A percentile compares a stretch with the other conserved stretches of the same genome.
phyloP scores from a whole-genome alignment of 75 land plant genomes.

The Ceratopteris richardii region DNA sequence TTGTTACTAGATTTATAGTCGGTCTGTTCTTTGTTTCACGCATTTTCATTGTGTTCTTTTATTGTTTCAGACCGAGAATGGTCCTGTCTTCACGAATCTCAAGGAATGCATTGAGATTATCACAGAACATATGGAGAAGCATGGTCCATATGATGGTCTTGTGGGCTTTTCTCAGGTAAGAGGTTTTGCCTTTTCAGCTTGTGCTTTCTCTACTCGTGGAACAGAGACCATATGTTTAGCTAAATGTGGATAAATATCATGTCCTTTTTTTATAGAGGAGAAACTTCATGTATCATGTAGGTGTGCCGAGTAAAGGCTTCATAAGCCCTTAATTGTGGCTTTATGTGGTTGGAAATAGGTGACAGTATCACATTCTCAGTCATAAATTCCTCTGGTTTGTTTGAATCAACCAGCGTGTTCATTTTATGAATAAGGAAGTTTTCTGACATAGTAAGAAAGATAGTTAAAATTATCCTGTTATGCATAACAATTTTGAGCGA shows the following conservation, averaged over 20 bases:
- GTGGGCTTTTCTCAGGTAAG: constrained; percentile 91
- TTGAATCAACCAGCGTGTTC: too few species aligned
- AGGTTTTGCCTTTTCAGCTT: not conserved
- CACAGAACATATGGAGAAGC: constrained; percentile 58
- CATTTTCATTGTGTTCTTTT: not conserved
- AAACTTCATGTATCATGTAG: too few species aligned
- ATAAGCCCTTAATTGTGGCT: not conserved
- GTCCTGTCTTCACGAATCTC: constrained; percentile 29
- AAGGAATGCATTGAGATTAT: constrained; percentile 72
- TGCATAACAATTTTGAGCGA: not conserved
- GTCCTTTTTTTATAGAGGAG: too few species aligned
- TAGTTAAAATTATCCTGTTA: not conserved
- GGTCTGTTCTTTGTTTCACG: not conserved
- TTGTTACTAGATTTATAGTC: not conserved
- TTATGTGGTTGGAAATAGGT: not conserved
- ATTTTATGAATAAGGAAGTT: too few species aligned
- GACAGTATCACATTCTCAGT: too few species aligned
- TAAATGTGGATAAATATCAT: not conserved
- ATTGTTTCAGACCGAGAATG: not conserved
- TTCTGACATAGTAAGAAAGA: not conserved
- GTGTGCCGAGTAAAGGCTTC: too few species aligned
- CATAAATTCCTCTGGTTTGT: too few species aligned
- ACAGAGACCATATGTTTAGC: not conserved
- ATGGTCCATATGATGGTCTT: constrained; percentile 85
- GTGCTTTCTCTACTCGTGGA: not conserved